Base-by-base conservation (phyloP, 139 green algal genomes). In the Auxenochlorella pyrenoidosa region DNA sequence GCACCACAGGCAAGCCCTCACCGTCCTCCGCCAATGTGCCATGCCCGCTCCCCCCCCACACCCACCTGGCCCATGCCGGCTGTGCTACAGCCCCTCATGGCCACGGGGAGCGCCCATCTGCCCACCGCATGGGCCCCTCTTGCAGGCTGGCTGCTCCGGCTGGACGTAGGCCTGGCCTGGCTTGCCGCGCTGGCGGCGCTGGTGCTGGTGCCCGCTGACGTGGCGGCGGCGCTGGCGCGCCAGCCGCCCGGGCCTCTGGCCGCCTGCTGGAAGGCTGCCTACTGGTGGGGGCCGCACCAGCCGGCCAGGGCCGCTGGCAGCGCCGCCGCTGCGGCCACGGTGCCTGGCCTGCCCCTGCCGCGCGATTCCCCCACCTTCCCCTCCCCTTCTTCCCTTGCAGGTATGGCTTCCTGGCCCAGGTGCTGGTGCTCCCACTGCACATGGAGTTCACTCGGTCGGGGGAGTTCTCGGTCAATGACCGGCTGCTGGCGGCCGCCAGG, bases 111-210 rank as follows among this genome's bases (percentile, higher is more conserved):
- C n/a, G n/a, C n/a, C n/a, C n/a, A n/a, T n/a, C n/a, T n/a, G n/a
- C n/a, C n/a, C n/a, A 34, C 36, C 63, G 6, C 12, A 68, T 51
- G 5, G n/a, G 36, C 5, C 16, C 38, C 19, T 12, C 24, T 10
- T 32, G 43, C 84, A 86, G 80, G 87, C 34, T 87, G 78, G 84
- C 41, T 90, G 34, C 85, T 94, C n/a, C 87, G 88, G 41, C 66
- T 94, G 36, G 87, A 94, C 24, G 92, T 93, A 34, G 91, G 89
- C 0, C 83, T 95, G 44, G 92, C 92, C 16, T 95, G 93, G 93
- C 80, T 93, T 79, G 83, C 90, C 3, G 89, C 92, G 34, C 87
- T 95, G 72, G 91, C 82, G 15, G 90, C 86, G 28, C 70, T 95
- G 18, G 58, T 95, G 12, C 87, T 95, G 59, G 93, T 95, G 24